Evolutionary conservation across 1,139 yeast genomes (phyloP).

Genomic region (Saccharomycopsis hybrid): DNA sequence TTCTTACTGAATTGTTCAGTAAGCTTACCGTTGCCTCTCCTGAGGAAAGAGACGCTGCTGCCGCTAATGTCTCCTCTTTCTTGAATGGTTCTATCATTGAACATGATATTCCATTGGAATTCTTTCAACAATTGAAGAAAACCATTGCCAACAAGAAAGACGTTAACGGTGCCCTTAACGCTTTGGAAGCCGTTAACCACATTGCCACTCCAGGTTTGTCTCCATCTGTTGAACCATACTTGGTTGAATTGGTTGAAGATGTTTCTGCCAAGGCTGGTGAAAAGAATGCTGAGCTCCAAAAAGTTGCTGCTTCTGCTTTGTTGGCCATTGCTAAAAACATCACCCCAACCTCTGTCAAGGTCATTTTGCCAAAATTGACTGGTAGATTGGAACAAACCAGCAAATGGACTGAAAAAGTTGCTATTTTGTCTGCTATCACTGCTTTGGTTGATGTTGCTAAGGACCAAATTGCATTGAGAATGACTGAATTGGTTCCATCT

Average conservation of each 20-base stretch:
- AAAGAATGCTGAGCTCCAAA: conserved; percentile 72
- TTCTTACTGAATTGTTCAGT: conserved; percentile 88
- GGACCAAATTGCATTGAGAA: conserved; percentile 93
- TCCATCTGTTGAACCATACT: conserved; percentile 92
- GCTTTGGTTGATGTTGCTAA: conserved; percentile 92
- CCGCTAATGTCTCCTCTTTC: conserved; percentile 86
- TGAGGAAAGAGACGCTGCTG: conserved; percentile 81
- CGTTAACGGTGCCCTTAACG: conserved; percentile 56
- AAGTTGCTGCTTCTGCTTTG: conserved; percentile 67
- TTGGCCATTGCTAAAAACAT: conserved; percentile 70
- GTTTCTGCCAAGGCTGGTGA: conserved; percentile 84
- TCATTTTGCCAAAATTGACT: conserved; percentile 75
- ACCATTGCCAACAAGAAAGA: conserved; percentile 79
- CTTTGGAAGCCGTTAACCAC: conserved; percentile 77
- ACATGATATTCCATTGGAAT: conserved; percentile 93
- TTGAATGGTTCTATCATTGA: conserved; percentile 96
- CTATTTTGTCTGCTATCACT: conserved; percentile 77
- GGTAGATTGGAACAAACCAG: conserved; percentile 62
- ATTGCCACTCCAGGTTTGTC: conserved; percentile 79
- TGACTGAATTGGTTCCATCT: conserved; percentile 98
- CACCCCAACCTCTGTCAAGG: conserved; percentile 92
- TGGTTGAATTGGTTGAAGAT: conserved; percentile 66
- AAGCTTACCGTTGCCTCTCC: conserved; percentile 83
- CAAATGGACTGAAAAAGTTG: conserved; percentile 98
- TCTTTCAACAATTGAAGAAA: conserved; percentile 70